Evolutionary conservation across 257 asterid genomes (phyloP), one percentile per base, ranked within the genome.

Genomic region (Euphrasia confusa): DNA sequence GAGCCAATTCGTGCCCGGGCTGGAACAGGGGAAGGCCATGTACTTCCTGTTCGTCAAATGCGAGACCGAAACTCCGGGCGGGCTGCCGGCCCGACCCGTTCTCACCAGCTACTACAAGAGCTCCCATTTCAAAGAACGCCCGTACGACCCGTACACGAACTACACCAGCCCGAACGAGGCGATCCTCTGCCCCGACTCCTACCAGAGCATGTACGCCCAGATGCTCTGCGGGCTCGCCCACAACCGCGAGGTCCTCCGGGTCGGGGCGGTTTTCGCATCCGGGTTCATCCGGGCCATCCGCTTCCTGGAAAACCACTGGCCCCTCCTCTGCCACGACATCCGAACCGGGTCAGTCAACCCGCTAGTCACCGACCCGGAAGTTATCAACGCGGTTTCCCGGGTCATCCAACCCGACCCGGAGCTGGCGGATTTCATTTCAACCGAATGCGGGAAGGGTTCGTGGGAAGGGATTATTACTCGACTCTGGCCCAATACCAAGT

Each of bases 201-300:
- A 88, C 81, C 98, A 90, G 40, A 82, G 92, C 81, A 90, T 90
- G 98, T 90, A 85, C 71, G 79, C 96, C 24, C 98, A 90, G 67
- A 90, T 90, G 94, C 95, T 90, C 13, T 90, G 95, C 60, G 98
- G 98, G 6, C 83, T 90, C 5, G 62, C 71, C 74, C 84, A 80
- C 9, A 70, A 77, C 85, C 11, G 15, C 5, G 86, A 90, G 2
- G 98, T 90, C 60, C 86, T 90, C 14, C 94, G 98, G 14, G 98
- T 85, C 27, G 98, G 98, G 48, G 98, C 98, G 10, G 96, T 90
- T 28, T 90, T 90, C 42, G 98, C 98, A 55, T 90, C 98, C 0
- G 96, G 95, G 3, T 88, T 91, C 65, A 88, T 88, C 66, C 85
- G 95, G 35, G 96, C 98, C 6, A 86, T 91, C 61, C 84, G 79